Conservation (phyloP, 2,329 filamentous ascomycete genomes). For the Lachnellula suecica region DNA sequence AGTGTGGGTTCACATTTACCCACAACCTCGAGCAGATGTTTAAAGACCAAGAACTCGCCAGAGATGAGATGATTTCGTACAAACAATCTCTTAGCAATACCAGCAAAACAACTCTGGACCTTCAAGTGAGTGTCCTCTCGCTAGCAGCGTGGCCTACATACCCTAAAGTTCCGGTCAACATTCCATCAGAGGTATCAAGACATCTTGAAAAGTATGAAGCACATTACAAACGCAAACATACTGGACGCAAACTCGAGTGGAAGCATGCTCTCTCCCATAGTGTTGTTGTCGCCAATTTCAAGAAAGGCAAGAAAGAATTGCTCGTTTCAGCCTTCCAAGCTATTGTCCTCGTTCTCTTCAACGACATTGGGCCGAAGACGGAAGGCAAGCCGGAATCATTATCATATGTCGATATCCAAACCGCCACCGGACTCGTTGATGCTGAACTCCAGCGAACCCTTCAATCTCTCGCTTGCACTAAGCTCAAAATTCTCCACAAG, state of each 20-base stretch:
- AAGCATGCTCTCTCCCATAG: slow-evolving; percentile 93
- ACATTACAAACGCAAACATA: slow-evolving; percentile 89
- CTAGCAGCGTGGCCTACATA: slow-evolving; percentile 92
- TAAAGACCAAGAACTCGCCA: slow-evolving; percentile 91
- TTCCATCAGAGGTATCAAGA: slow-evolving; percentile 74
- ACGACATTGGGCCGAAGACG: slow-evolving; percentile 55
- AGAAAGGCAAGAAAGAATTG: slow-evolving; percentile 80
- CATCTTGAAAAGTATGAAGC: slow-evolving; percentile 78
- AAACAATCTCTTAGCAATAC: slow-evolving; percentile 61
- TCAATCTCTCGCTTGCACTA: slow-evolving; percentile 92
- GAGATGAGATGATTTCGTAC: slow-evolving; percentile 91
- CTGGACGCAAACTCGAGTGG: slow-evolving; percentile 83
- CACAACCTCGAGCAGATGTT: slow-evolving; percentile 99
- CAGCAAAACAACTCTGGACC: slow-evolving; percentile 58
- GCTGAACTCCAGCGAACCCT: slow-evolving; percentile 84
- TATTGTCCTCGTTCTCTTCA: slow-evolving; percentile 87
- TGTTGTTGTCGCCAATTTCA: slow-evolving; percentile 77
- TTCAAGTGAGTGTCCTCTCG: slow-evolving; percentile 88
- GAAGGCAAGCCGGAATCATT: slow-evolving; percentile 63
- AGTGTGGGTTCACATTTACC: slow-evolving; percentile 92
- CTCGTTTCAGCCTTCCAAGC: slow-evolving; percentile 92
- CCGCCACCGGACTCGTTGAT: slow-evolving; percentile 72
- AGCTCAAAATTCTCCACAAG: slow-evolving; percentile 80
- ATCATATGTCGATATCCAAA: slow-evolving; percentile 72
- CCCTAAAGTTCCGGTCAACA: slow-evolving; percentile 67